Evolutionary conservation across 352 stramenopile species (phyloP), one percentile per base, ranked within the genome.

Genomic region (Aphanomyces astaci): DNA sequence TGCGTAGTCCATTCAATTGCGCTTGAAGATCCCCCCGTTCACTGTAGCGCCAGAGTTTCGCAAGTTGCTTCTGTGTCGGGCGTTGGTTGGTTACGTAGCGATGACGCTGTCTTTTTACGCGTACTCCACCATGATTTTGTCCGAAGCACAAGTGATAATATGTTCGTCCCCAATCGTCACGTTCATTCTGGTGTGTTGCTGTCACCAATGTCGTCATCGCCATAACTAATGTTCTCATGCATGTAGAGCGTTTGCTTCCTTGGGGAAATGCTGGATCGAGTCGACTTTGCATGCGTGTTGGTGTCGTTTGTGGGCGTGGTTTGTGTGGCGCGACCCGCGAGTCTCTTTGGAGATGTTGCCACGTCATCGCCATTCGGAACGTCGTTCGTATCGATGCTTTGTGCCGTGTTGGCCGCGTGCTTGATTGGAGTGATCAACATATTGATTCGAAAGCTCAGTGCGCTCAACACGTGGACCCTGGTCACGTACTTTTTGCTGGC

Each of bases 71-170:
- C 75, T 89, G 32, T 86, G 78, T 32, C 76, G 79, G 49, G 79
- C 74, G 46, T 60, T 83, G 33, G 74, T 87, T 51, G 82, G 82
- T 11, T 87, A 81, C 7, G 71, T 71, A 2, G 80, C 75, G 4
- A 89, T 89, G 48, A 73, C 75, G 32, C 78, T 89, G 56, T 74
- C 75, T 48, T 91, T 89, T 70, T 91, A 87, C 71, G 81, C 81
- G 11, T 86, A 89, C 62, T 81, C 79, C 27, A 72, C 81, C 27
- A 91, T 91, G 82, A 77, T 89, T 55, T 72, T 91, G 3, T 83
- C 81, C 2, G 82, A 91, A 39, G 81, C 82, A 5, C 81, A 78
- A 45, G 80, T 87, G 15, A 74, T 90, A 39, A 81, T 86, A 57
- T 89, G 87, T 52, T 76, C 75, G n/a, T 86, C 79, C 11, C 82